Base-by-base conservation (phyloP, 129 eudicot species). In the Pittosporum tobira region DNA sequence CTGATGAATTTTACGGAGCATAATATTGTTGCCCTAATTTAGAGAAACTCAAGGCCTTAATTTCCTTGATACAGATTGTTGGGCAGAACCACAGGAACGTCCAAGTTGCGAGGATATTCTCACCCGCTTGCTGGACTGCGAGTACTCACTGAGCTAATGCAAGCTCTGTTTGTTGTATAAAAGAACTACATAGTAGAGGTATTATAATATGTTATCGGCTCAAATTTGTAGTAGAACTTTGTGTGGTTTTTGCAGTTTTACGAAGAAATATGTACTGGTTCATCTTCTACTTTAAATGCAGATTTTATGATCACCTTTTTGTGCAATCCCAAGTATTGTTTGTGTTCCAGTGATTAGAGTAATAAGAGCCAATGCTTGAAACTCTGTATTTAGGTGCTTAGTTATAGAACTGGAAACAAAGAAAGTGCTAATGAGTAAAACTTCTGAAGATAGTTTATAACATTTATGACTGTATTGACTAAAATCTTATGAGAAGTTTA, bases 91-190 rank as follows among this genome's bases (percentile, higher is more conserved):
- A 22, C 69, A 76, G 0, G 85, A 80, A 42, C 79, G 98, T 47
- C 98, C 98, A 43, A 86, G 94, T 66, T 83, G 94, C 53, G 81
- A 74, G 81, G 88, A 73, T 58, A 78, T 91, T 31, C 94, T 86
- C 40, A 67, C 76, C 48, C 98, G 98, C 49, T 73, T 91, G 68
- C 61, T 78, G 12, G 94, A 83, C 71, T 80, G 94, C 68, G 98
- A 91, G 67, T 78, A 78, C 54, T 50, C 89, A 7, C 86, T 86
- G 48, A 75, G 81, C 65, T 80, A 58, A 64, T 48, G 66, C 68
- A 4, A 59, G 48, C 20, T 16, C 42, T n/a, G 21, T 53, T 59
- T 56, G 48, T 59, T 79, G 75, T 71, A 59, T 43, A 67, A 76
- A 37, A 63, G n/a, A n/a, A n/a, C n/a, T n/a, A n/a, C n/a, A n/a